Base-by-base conservation (phyloP, 768 basidiomycete species). In the Boletus rubroflammeus region DNA sequence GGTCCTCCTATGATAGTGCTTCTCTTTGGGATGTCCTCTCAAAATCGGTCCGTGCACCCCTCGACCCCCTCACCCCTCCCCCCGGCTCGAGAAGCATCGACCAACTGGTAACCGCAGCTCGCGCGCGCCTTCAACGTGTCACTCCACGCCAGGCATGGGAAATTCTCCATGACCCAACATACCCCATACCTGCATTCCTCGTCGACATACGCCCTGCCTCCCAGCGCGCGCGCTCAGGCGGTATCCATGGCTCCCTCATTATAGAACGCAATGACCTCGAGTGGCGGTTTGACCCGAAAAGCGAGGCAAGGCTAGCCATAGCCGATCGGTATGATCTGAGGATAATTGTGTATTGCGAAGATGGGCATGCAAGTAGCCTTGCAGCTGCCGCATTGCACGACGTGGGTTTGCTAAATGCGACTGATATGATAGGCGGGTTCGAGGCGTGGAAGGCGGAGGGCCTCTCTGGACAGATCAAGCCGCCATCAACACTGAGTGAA, bases 211-310 rank as follows among this genome's bases (percentile, higher is more conserved):
- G 90, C 7, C 80, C 88, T 0, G 79, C 75, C 36, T 77, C 75
- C 6, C 81, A 88, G 66, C 78, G 90, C 15, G 75, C 75, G 6
- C 66, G 65, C 44, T 72, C 79, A 31, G 90, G 90, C 0, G 76
- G 72, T 0, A 85, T 91, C 51, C 75, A 75, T 8, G 87, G 89
- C 0, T 79, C 88, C n/a, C 71, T 90, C 51, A 72, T 87, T 50
- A 79, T 91, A 53, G 89, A 90, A 62, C 78, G 89, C 23, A 90
- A 88, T 62, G 79, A 83, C 6, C 76, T 92, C 50, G 90, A 92
- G 67, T 90, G 88, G 87, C 78, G 82, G 23, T 84, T 92, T 59
- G 89, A 92, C 68, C 90, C 89, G 5, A 76, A 86, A 51, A 77
- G 73, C 59, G 73, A 78, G 6, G 74, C 79, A 13, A 75, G 84